Conservation (phyloP, 2,329 filamentous ascomycete genomes). For the Beauveria sp. region DNA sequence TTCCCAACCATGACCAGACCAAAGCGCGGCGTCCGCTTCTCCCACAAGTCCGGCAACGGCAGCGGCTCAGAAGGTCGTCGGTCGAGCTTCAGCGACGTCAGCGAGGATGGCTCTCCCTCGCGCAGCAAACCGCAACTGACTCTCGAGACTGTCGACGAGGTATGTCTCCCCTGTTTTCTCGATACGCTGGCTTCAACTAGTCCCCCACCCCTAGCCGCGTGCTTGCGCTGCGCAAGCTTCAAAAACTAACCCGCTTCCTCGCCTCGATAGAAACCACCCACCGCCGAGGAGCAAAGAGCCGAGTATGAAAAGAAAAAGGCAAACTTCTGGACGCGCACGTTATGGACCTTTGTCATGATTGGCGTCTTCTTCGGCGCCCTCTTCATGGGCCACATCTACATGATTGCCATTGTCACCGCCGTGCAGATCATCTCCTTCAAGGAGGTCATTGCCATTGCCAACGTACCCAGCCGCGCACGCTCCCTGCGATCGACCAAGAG, state of each 20-base stretch:
- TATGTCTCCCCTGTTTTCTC: slow-evolving; percentile 10
- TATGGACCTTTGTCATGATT: slow-evolving; percentile 99
- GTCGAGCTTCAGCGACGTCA: slow-evolving; percentile 64
- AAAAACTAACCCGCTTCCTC: slow-evolving; percentile 13
- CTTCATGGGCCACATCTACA: slow-evolving; percentile 95
- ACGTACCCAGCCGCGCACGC: slow-evolving; percentile 83
- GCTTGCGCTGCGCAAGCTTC: background rate
- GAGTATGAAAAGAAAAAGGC: slow-evolving; percentile 99
- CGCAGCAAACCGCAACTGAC: slow-evolving; percentile 20
- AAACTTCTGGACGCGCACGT: slow-evolving; percentile 91
- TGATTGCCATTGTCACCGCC: slow-evolving; percentile 85
- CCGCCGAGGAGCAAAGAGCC: slow-evolving; percentile 33
- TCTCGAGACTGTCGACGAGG: slow-evolving; percentile 29
- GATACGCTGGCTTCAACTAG: background rate
- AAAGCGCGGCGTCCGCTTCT: slow-evolving; percentile 48
- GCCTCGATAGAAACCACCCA: slow-evolving; percentile 32
- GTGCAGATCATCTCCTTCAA: slow-evolving; percentile 98
- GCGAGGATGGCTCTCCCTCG: slow-evolving; percentile 41
- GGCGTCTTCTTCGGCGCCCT: slow-evolving; percentile 83
- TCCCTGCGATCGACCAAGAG: slow-evolving; percentile 91
- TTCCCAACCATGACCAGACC: slow-evolving; percentile 26
- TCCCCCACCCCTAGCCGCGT: background rate
- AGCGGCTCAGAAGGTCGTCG: slow-evolving; percentile 47
- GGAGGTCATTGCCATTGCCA: slow-evolving; percentile 96
- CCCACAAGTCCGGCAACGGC: slow-evolving; percentile 42